phyloP scores from a whole-genome alignment of 2,329 filamentous ascomycete species.

The Penicillium sp. region DNA sequence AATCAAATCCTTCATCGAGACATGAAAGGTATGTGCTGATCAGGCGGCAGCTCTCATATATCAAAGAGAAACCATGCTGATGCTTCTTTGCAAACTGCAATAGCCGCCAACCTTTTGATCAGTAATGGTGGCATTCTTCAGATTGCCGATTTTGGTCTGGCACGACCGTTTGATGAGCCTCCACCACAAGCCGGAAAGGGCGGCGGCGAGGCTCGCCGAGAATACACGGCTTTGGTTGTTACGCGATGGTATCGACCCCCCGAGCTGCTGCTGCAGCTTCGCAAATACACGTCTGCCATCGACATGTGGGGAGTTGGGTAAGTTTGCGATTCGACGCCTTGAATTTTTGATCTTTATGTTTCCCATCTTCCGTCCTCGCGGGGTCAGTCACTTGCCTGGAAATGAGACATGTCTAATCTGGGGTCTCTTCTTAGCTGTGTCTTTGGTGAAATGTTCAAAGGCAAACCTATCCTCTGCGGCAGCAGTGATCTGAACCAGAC shows the following conservation, averaged over 20 bases:
- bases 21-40: slow-evolving; percentile 62
- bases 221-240: slow-evolving; percentile 95
- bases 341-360: too few species aligned
- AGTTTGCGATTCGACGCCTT: slow-evolving; percentile 26
- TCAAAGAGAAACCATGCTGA: neutral
- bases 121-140: slow-evolving; percentile 89
- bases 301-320: slow-evolving; percentile 98
- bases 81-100: slow-evolving; percentile 2
- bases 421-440: slow-evolving; percentile 61
- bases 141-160: slow-evolving; percentile 95
- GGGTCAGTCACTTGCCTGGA: too few species aligned
- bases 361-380: too few species aligned
- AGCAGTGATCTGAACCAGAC: slow-evolving; percentile 85
- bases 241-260: slow-evolving; percentile 96
- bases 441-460: slow-evolving; percentile 94
- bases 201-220: slow-evolving; percentile 75
- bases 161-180: slow-evolving; percentile 82
- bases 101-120: slow-evolving; percentile 88
- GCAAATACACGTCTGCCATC: slow-evolving; percentile 92
- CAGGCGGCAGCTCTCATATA: neutral
- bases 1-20: slow-evolving; percentile 88
- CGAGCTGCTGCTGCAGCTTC: slow-evolving; percentile 80
- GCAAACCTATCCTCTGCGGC: slow-evolving; percentile 86
- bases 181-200: slow-evolving; percentile 70
- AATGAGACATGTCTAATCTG: too few species aligned